phyloP scores from a whole-genome alignment of 1,284 basidiomycete genomes.

The Phellopilus nigrolimitatus region DNA sequence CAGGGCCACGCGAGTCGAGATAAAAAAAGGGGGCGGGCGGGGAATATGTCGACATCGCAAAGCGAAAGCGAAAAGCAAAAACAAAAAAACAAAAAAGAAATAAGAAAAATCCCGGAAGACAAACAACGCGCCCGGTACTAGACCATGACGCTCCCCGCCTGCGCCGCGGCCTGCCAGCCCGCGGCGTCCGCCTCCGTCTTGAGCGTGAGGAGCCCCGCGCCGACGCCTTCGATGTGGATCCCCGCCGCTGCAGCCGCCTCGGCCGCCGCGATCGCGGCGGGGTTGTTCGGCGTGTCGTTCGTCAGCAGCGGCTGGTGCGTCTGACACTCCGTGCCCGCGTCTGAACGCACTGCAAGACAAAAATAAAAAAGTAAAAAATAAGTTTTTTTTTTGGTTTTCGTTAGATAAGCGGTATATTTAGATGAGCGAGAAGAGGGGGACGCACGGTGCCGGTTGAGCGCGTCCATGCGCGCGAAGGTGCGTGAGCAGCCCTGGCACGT shows the following conservation, averaged over 20 bases:
- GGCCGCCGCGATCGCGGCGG: not conserved
- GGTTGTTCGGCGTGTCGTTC: constrained; percentile 15
- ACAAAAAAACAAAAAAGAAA: not conserved
- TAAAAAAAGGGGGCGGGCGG: too few relatives aligned
- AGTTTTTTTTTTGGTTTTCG: not conserved
- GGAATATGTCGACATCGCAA: too few relatives aligned
- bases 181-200: constrained; percentile 9
- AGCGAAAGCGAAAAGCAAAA: too few relatives aligned
- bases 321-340: constrained; percentile 52
- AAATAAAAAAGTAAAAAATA: constrained; percentile 3
- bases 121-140: not conserved
- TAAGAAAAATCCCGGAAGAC: not conserved
- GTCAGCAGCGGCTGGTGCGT: constrained; percentile 17
- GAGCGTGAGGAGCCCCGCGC: not conserved
- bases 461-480: constrained; percentile 76
- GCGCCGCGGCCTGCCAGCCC: constrained; percentile 6
- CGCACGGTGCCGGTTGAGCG: constrained; percentile 72
- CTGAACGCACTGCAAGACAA: constrained; percentile 47
- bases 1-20: too few relatives aligned
- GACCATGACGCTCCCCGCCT: constrained; percentile 15
- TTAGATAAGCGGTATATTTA: not conserved
- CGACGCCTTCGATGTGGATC: too few relatives aligned
- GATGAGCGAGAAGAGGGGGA: constrained; percentile 23
- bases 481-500: constrained; percentile 75
- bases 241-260: not conserved